Evolutionary conservation across 2,329 filamentous ascomycete genomes (phyloP).

Genomic region (Colletotrichum sp.): DNA sequence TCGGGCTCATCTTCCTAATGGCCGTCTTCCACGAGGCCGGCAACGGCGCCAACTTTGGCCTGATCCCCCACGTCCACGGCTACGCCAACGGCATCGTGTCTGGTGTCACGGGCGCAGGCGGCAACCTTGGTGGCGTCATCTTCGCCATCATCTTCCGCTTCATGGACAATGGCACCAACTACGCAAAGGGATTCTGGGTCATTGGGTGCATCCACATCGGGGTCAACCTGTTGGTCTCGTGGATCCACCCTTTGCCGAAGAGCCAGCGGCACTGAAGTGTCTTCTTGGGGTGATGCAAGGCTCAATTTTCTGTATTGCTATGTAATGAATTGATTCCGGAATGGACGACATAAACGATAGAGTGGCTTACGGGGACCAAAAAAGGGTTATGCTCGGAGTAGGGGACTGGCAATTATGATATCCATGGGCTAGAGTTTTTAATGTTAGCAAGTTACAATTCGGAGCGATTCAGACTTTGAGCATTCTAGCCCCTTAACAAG

Average conservation of each 20-base stretch:
- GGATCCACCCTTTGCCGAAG: slow-evolving; percentile 60
- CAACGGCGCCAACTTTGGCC: slow-evolving; percentile 86
- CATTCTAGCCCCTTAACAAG: rapidly evolving
- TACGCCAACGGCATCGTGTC: slow-evolving; percentile 80
- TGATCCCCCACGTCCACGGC: slow-evolving; percentile 87
- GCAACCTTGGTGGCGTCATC: slow-evolving; percentile 85
- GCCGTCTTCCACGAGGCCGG: slow-evolving; percentile 84
- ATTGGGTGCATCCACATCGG: slow-evolving; percentile 78
- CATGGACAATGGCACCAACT: slow-evolving; percentile 64
- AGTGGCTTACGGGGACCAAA: neutral
- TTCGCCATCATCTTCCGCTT: slow-evolving; percentile 88
- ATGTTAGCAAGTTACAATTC: neutral
- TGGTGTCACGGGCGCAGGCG: slow-evolving; percentile 78
- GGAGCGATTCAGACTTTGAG: neutral
- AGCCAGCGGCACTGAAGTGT: slow-evolving; percentile 38
- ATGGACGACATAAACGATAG: neutral
- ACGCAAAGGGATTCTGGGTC: slow-evolving; percentile 78
- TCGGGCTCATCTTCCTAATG: slow-evolving; percentile 78
- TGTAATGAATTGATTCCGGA: neutral
- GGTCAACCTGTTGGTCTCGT: slow-evolving; percentile 68
- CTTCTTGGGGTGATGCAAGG: neutral
- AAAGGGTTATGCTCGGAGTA: slow-evolving; percentile 3
- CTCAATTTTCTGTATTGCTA: neutral
- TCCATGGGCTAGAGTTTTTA: neutral
- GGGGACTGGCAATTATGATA: slow-evolving; percentile 8